A percentile compares a stretch with the other conserved stretches of the same genome.
Evolutionary conservation across 176 grass and related monocot species (phyloP).

Genomic region (Tillandsia leiboldiana): DNA sequence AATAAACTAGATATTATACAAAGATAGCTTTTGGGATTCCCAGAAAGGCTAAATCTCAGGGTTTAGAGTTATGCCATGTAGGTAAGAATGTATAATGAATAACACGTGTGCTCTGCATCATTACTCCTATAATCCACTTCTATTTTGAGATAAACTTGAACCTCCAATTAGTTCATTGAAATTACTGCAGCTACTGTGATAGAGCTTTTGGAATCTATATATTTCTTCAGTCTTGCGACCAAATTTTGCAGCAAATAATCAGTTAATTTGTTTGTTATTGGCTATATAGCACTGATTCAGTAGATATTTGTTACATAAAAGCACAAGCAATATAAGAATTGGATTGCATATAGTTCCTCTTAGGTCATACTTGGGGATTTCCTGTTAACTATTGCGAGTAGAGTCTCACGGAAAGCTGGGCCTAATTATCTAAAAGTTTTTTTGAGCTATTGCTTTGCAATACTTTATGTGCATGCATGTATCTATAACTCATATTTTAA

Average conservation of each 20-base stretch:
- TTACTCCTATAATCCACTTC: constrained; percentile 26
- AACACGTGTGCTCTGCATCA: constrained; percentile 23
- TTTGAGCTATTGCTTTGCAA: background rate
- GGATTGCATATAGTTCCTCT: background rate
- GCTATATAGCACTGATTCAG: background rate
- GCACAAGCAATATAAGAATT: background rate
- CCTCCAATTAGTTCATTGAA: constrained; percentile 19
- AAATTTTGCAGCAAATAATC: background rate
- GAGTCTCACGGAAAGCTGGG: background rate
- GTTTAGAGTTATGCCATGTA: constrained; percentile 18
- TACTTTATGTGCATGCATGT: background rate
- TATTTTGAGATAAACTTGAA: constrained; percentile 23
- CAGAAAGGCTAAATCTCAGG: constrained; percentile 62
- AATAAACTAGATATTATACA: constrained; percentile 27
- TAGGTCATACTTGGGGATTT: background rate
- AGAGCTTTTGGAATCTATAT: constrained; percentile 4
- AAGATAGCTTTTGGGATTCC: constrained; percentile 43
- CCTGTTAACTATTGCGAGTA: background rate
- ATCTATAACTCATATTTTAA: background rate
- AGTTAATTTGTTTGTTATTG: background rate
- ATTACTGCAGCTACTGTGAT: constrained; percentile 14
- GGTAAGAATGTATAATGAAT: constrained; percentile 19
- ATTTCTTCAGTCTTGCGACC: no score
- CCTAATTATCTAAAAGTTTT: background rate
- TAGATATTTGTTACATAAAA: background rate